Conservation (phyloP, 2,329 filamentous ascomycete species). For the Podosphaera aphanis region DNA sequence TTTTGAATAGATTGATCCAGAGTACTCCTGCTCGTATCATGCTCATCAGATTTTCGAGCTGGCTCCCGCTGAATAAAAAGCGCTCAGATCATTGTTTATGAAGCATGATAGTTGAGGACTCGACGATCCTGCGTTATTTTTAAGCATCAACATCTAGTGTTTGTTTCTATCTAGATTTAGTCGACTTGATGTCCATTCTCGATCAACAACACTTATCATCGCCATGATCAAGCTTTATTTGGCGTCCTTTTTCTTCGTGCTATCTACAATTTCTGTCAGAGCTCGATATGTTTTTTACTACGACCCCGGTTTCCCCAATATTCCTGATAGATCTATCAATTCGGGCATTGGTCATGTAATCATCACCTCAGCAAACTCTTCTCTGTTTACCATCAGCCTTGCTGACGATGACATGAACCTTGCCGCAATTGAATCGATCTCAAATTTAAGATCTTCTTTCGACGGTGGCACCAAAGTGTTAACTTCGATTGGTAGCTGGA, state of each 20-base stretch:
- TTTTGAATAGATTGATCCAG: too few species aligned
- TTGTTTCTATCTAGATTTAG: not conserved
- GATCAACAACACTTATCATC: not conserved
- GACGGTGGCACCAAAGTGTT: conserved; percentile 32
- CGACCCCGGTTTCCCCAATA: not conserved
- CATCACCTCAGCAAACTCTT: conserved; percentile 8
- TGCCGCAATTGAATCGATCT: conserved; percentile 5
- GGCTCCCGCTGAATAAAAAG: too few species aligned
- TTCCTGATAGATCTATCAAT: conserved; percentile 6
- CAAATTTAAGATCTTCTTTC: conserved; percentile 17
- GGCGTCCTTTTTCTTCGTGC: not conserved
- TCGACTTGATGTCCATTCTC: not conserved
- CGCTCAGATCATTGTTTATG: too few species aligned
- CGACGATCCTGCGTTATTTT: too few species aligned
- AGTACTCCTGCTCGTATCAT: too few species aligned
- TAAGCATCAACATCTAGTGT: not conserved
- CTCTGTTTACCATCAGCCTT: conserved; percentile 4
- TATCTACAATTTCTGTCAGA: not conserved
- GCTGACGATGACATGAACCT: conserved; percentile 3
- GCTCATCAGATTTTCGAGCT: too few species aligned
- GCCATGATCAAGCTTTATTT: not conserved
- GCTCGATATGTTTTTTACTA: not conserved
- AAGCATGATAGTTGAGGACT: too few species aligned
- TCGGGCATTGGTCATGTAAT: conserved; percentile 7
- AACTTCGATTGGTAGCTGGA: conserved; percentile 59